phyloP scores from a whole-genome alignment of 2,329 filamentous ascomycete species.

The Colletotrichum spaethianum region DNA sequence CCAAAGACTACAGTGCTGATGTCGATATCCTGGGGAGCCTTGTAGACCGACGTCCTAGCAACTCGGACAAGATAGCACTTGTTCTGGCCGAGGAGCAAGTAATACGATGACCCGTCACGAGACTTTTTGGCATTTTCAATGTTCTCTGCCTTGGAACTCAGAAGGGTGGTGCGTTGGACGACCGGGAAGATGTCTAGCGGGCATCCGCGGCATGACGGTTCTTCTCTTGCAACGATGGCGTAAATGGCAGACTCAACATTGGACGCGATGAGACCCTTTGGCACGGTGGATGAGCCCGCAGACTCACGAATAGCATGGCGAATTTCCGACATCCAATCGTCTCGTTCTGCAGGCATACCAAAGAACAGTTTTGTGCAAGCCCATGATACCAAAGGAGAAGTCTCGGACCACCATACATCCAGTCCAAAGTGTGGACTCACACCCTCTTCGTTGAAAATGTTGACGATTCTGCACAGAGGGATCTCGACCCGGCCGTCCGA shows the following conservation, averaged over 20 bases:
- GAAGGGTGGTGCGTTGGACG: constrained; percentile 61
- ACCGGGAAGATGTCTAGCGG: constrained; percentile 64
- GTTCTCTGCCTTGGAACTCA: constrained; percentile 56
- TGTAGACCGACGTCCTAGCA: constrained; percentile 59
- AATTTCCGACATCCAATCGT: constrained; percentile 65
- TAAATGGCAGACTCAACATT: constrained; percentile 64
- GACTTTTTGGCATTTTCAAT: constrained; percentile 61
- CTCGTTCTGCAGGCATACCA: constrained; percentile 61
- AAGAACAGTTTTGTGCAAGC: constrained; percentile 66
- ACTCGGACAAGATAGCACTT: constrained; percentile 68
- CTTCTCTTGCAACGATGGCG: constrained; percentile 61
- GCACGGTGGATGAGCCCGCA: constrained; percentile 49
- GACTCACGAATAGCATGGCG: constrained; percentile 58
- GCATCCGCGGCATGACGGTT: constrained; percentile 54
- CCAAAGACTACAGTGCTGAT: constrained; percentile 66
- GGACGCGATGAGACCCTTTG: constrained; percentile 57
- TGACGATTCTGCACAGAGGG: constrained; percentile 65
- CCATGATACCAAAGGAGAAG: constrained; percentile 60
- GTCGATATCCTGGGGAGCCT: constrained; percentile 61
- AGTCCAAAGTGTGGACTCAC: constrained; percentile 65
- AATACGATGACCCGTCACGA: constrained; percentile 66
- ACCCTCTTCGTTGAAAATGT: constrained; percentile 66
- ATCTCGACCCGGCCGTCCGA: constrained; percentile 61
- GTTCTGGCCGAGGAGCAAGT: constrained; percentile 67
- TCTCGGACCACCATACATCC: constrained; percentile 70